Percentiles rank a stretch among this genome's conserved stretches.
Evolutionary conservation across 108 stramenopile species (phyloP).

Genomic region (Fistulifera pelliculosa): DNA sequence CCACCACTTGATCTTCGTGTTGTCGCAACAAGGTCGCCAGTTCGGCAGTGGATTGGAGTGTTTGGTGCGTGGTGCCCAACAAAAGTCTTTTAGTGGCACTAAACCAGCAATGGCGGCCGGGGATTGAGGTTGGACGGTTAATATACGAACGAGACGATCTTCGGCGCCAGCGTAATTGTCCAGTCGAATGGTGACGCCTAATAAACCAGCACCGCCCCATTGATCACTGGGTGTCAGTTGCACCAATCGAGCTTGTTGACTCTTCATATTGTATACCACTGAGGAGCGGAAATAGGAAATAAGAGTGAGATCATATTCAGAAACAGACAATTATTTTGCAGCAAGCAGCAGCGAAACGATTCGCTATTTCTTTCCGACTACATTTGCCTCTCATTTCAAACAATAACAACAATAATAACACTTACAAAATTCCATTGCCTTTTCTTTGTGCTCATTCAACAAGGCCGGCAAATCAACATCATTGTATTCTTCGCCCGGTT

Average conservation of each 20-base stretch:
- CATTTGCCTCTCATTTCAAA: too few species aligned
- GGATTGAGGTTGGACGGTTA: conserved; percentile 55
- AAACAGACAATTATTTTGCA: too few species aligned
- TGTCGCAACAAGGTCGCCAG: conserved; percentile 57
- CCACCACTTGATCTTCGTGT: conserved; percentile 74
- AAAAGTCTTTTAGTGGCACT: conserved; percentile 45
- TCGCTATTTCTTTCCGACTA: too few species aligned
- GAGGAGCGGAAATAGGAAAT: not conserved
- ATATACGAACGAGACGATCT: conserved; percentile 69
- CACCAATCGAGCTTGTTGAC: conserved; percentile 62
- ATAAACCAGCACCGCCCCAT: conserved; percentile 90
- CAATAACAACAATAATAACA: too few species aligned
- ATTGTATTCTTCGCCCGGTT: conserved; percentile 74
- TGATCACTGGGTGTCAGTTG: conserved; percentile 66
- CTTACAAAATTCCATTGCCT: conserved; percentile 55
- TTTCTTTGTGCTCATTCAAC: conserved; percentile 42
- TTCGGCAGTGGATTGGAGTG: conserved; percentile 42
- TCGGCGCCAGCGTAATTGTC: conserved; percentile 88
- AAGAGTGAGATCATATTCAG: conserved; percentile 7
- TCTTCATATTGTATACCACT: conserved; percentile 87
- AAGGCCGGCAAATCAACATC: conserved; percentile 68
- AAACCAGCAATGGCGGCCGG: conserved; percentile 67
- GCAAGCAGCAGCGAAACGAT: too few species aligned
- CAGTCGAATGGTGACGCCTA: conserved; percentile 93
- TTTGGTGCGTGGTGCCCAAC: conserved; percentile 56